Percentiles rank a stretch among this genome's conserved stretches.
Evolutionary conservation across 75 land plant species (phyloP).

Genomic region (Ceratopteris richardii): DNA sequence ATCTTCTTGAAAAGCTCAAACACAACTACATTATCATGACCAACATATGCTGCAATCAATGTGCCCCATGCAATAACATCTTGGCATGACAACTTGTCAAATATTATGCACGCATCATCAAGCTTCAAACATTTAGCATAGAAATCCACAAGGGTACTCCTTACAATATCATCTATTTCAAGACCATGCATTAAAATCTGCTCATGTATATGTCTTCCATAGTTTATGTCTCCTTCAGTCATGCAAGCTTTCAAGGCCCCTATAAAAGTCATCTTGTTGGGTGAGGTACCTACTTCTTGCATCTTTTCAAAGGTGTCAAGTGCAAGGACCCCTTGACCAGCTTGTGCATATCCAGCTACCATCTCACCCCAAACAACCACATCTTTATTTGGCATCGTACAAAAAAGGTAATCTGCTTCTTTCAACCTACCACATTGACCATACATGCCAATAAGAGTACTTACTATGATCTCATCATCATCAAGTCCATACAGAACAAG

Average conservation of each 20-base stretch:
- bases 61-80: slow-evolving; percentile 40
- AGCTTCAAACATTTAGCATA: slow-evolving; percentile 42
- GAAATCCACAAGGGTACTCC: slow-evolving; percentile 48
- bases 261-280: not conserved
- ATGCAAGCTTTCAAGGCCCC: not conserved
- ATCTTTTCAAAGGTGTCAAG: not conserved
- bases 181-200: slow-evolving; percentile 23
- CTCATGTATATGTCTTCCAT: slow-evolving; percentile 35
- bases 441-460: not conserved
- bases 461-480: not conserved
- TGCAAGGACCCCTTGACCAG: not conserved
- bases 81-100: slow-evolving; percentile 25
- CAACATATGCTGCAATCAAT: slow-evolving; percentile 37
- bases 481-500: not conserved
- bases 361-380: not conserved
- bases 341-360: not conserved
- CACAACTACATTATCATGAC: slow-evolving; percentile 39
- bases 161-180: slow-evolving; percentile 23
- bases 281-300: not conserved
- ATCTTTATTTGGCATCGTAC: not conserved
- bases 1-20: slow-evolving; percentile 33
- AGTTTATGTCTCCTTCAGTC: slow-evolving; percentile 7
- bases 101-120: slow-evolving; percentile 39
- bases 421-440: not conserved
- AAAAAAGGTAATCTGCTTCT: not conserved